phyloP scores from a whole-genome alignment of 345 rosid genomes.

The Diplotaxis tenuifolia region DNA sequence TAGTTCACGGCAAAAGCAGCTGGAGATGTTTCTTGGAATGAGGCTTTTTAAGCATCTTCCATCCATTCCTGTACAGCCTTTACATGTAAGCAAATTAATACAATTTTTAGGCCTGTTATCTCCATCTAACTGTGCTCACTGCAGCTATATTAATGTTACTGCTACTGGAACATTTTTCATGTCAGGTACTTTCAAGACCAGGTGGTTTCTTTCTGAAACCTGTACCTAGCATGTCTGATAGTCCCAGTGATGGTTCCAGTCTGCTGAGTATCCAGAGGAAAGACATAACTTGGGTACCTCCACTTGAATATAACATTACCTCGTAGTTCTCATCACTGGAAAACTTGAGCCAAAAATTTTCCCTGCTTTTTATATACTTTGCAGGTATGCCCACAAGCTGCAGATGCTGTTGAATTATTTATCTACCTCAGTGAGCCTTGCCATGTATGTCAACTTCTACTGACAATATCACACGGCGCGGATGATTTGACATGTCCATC shows the following conservation, averaged over 20 bases:
- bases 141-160: background rate
- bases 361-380: slow-evolving; percentile 15
- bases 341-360: slow-evolving; percentile 10
- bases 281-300: slow-evolving; percentile 79
- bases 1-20: slow-evolving; percentile 95
- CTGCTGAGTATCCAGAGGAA: slow-evolving; percentile 79
- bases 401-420: slow-evolving; percentile 81
- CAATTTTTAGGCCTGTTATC: slow-evolving; percentile 1
- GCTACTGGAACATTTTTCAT: slow-evolving; percentile 16
- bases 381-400: slow-evolving; percentile 85
- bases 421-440: slow-evolving; percentile 93
- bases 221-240: slow-evolving; percentile 58
- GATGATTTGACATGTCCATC: slow-evolving; percentile 88
- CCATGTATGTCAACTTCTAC: slow-evolving; percentile 91
- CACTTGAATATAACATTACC: slow-evolving; percentile 15
- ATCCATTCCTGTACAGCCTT: slow-evolving; percentile 74
- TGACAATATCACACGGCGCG: slow-evolving; percentile 84
- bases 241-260: slow-evolving; percentile 55
- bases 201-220: slow-evolving; percentile 88
- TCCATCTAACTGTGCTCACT: slow-evolving; percentile 29
- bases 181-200: slow-evolving; percentile 84
- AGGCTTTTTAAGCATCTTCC: slow-evolving; percentile 98
- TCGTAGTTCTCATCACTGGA: slow-evolving; percentile 11
- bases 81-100: slow-evolving; percentile 56
- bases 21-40: slow-evolving; percentile 94